Evolutionary conservation across 352 stramenopile species (phyloP).

Genomic region (Pythium oligandrum): DNA sequence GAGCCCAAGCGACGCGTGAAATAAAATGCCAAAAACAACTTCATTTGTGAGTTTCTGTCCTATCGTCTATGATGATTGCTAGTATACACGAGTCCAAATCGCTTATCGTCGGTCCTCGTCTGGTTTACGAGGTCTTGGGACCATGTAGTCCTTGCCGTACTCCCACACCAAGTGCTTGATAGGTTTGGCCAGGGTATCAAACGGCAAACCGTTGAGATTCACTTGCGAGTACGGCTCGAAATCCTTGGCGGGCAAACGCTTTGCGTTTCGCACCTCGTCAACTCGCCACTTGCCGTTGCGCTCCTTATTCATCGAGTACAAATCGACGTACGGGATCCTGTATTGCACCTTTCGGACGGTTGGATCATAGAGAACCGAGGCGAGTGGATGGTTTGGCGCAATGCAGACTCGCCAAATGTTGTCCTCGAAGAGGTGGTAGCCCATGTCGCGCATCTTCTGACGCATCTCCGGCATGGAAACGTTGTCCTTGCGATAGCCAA

Average conservation of each 20-base stretch:
- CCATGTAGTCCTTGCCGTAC: constrained; percentile 7
- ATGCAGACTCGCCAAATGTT: constrained; percentile 38
- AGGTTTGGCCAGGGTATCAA: constrained; percentile 1
- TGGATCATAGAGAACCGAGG: constrained; percentile 27
- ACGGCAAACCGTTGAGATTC: constrained; percentile 22
- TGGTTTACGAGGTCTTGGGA: not conserved
- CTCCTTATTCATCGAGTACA: constrained; percentile 26
- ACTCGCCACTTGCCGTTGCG: constrained; percentile 2
- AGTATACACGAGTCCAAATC: too few relatives aligned
- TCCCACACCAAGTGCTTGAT: constrained; percentile 3
- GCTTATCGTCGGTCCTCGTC: too few relatives aligned
- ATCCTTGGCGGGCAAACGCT: constrained; percentile 14
- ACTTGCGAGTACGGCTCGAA: constrained; percentile 22
- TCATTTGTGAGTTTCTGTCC: too few relatives aligned
- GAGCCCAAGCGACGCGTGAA: too few relatives aligned
- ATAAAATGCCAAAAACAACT: too few relatives aligned
- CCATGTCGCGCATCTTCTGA: constrained; percentile 21
- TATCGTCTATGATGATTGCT: too few relatives aligned
- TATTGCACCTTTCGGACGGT: constrained; percentile 5
- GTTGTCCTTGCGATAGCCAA: constrained; percentile 25
- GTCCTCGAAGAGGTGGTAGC: constrained; percentile 45
- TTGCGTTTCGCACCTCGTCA: not conserved
- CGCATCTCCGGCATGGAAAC: constrained; percentile 13
- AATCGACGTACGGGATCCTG: constrained; percentile 29
- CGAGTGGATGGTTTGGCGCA: constrained; percentile 33